phyloP scores from a whole-genome alignment of 1,139 yeast genomes.

The Magnusiomyces fungicola region DNA sequence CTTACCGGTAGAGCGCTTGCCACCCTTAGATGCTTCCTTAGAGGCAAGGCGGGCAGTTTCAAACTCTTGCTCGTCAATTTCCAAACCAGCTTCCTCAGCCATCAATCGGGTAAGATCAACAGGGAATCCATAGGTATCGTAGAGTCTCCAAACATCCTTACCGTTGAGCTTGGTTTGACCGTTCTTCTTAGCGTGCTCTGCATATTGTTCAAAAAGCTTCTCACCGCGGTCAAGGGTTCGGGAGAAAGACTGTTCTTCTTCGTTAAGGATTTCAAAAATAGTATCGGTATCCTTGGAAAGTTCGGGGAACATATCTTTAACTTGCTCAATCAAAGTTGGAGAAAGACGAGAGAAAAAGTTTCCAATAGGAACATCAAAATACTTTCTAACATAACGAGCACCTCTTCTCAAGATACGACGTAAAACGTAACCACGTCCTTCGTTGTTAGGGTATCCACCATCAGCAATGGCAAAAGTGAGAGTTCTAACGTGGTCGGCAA shows the following conservation, averaged over 20 bases:
- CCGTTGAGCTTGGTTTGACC: conserved; percentile 78
- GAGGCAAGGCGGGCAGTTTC: conserved; percentile 84
- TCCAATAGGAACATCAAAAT: conserved; percentile 93
- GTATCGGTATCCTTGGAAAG: conserved; percentile 61
- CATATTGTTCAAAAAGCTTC: conserved; percentile 88
- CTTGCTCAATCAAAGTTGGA: conserved; percentile 88
- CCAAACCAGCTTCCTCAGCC: conserved; percentile 98
- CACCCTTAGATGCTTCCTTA: conserved; percentile 91
- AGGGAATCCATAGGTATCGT: conserved; percentile 99
- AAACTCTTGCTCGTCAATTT: conserved; percentile 84
- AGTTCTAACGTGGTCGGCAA: conserved; percentile 98
- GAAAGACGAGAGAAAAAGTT: conserved; percentile 74
- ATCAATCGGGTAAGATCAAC: conserved; percentile 93
- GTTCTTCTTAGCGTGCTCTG: conserved; percentile 68
- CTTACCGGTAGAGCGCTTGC: conserved; percentile 50
- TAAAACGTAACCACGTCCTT: conserved; percentile 96
- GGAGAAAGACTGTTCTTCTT: conserved; percentile 91
- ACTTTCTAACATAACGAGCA: conserved; percentile 92
- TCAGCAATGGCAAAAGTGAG: conserved; percentile 92
- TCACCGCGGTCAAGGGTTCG: conserved; percentile 98
- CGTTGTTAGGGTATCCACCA: conserved; percentile 99
- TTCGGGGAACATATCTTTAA: conserved; percentile 86
- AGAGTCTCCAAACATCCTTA: conserved; percentile 94
- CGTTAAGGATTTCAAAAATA: conserved; percentile 84
- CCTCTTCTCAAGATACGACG: conserved; percentile 98